Base-by-base conservation (phyloP, 768 basidiomycete species). In the Lentinus tigrinus region DNA sequence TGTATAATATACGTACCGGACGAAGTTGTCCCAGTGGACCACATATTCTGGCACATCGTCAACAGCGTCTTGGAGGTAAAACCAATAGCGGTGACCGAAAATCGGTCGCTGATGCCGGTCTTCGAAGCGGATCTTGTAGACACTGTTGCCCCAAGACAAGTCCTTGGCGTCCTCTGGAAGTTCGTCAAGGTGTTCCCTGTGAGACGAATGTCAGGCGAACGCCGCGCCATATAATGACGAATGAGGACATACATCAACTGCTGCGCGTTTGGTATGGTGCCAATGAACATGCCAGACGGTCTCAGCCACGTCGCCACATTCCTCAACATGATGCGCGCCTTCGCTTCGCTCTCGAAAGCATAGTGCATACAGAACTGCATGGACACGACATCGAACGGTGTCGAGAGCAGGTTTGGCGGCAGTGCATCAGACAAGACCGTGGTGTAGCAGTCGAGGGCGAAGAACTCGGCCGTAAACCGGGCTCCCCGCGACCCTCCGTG, bases 291-390 rank as follows among this genome's bases (percentile, higher is more conserved):
- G 4, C 97, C 97, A 24, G 95, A 96, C 26, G 80, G 77, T 28
- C 90, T 78, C 44, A 99, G 77, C 79, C 88, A 87, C 46, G 81
- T 74, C 56, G 85, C 83, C 28, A 95, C 95, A 70, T 99, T 99
- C 37, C 85, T 81, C 31, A 99, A 84, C 97, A 99, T 97, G 70
- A 85, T 88, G 31, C 92, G 82, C 24, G 87, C 91, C 69, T 97
- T 97, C 57, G 82, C 77, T 28, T 85, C 82, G n/a, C 82, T 89
- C 72, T 98, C 95, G 70, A 99, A 98, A 8, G 97, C 97, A 69
- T 99, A 98, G 72, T 99, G 97, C 92, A 99, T 98, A 73, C 97
- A 98, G 72, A 99, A 99, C 70, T 99, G 97, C 93, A 98, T 93
- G 2, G 93, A 92, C 5, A 98, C 94, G 56, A 94, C 92, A 68